A percentile compares a stretch with the other conserved stretches of the same genome.
phyloP scores from a whole-genome alignment of 176 grass and related monocot species.

The Pontederia paniculata region DNA sequence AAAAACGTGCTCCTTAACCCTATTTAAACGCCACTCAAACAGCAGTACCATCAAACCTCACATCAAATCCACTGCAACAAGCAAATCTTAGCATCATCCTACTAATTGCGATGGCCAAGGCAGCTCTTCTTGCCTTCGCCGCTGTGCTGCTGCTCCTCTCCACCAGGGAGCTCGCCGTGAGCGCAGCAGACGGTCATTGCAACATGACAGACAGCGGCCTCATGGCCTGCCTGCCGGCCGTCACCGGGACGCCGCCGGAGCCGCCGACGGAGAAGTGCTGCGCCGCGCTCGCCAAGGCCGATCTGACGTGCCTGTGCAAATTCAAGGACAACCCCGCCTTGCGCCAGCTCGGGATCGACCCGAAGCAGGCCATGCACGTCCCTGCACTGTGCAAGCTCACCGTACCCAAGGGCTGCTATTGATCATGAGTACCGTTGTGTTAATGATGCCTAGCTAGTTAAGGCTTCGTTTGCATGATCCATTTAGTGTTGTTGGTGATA shows the following conservation, averaged over 20 bases:
- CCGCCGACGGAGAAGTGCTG: constrained; percentile 18
- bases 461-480: no score
- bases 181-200: not conserved
- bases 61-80: no score
- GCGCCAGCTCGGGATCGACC: constrained; percentile 17
- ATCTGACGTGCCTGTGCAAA: constrained; percentile 29
- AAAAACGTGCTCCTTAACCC: no score
- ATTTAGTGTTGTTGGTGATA: no score
- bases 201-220: constrained; percentile 1
- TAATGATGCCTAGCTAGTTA: no score
- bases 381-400: constrained; percentile 19
- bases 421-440: not conserved
- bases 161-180: not conserved
- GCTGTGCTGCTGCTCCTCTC: not conserved
- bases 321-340: constrained; percentile 16
- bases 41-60: no score
- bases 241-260: not conserved
- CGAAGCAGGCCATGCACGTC: constrained; percentile 12
- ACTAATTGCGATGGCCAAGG: not conserved
- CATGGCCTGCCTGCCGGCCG: constrained; percentile 1
- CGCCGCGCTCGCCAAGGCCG: constrained; percentile 15
- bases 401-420: not conserved
- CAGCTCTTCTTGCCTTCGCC: not conserved
- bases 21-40: no score
- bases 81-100: no score